Evolutionary conservation across 495 filamentous ascomycete species (phyloP).

Genomic region (Terfezia claveryi): DNA sequence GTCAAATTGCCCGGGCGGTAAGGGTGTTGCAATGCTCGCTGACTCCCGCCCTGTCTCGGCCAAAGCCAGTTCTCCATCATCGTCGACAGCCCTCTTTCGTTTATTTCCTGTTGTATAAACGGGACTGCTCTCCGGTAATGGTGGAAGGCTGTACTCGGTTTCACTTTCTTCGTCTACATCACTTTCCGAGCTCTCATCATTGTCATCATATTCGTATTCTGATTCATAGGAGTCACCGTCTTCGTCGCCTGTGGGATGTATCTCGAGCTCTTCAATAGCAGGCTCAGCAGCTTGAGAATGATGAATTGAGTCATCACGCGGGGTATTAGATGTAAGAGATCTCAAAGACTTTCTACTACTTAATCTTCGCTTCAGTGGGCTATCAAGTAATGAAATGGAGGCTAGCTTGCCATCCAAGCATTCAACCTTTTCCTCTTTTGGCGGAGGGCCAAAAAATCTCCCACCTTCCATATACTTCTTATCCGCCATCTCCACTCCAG

Average conservation of each 20-base stretch:
- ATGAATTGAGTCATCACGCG: constrained; percentile 1
- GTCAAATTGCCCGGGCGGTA: not conserved
- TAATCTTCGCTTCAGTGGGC: not conserved
- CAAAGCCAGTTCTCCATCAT: constrained; percentile 6
- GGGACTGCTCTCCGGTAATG: constrained; percentile 13
- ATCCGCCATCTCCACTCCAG: constrained; percentile 17
- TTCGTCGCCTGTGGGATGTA: constrained; percentile 6
- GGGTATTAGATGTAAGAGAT: constrained; percentile 4
- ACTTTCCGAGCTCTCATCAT: not conserved
- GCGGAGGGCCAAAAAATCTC: constrained; percentile 14
- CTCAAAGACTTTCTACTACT: not conserved
- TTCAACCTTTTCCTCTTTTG: not conserved
- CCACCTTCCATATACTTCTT: constrained; percentile 17
- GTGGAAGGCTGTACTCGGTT: constrained; percentile 10
- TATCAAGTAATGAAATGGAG: not conserved
- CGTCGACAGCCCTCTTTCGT: constrained; percentile 13
- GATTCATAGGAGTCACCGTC: constrained; percentile 12
- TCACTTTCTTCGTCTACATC: constrained; percentile 14
- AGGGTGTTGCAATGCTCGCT: not conserved
- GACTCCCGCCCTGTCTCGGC: constrained; percentile 1
- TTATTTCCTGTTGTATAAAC: constrained; percentile 15
- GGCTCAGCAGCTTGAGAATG: constrained; percentile 5
- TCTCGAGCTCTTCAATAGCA: constrained; percentile 8
- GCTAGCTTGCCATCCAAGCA: not conserved
- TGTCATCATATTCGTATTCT: constrained; percentile 4